A percentile compares a stretch with the other conserved stretches of the same genome.
Evolutionary conservation across 139 green algal species (phyloP).

Genomic region (Coelastrella sp.): DNA sequence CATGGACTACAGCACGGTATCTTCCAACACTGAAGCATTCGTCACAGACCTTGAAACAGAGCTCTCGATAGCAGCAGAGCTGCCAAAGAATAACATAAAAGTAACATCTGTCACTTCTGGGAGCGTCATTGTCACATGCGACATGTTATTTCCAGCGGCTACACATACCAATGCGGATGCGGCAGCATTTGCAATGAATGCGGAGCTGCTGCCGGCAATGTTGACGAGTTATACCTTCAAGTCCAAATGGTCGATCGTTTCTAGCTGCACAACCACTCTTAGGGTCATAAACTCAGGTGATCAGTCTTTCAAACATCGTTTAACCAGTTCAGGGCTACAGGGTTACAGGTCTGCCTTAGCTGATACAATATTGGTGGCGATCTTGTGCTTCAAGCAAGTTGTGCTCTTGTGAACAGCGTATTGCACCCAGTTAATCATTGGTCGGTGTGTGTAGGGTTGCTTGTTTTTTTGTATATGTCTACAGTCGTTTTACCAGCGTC

Average conservation of each 20-base stretch:
- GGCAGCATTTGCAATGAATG: slow-evolving; percentile 1
- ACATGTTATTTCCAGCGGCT: slow-evolving; percentile 9
- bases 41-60: slow-evolving; percentile 7
- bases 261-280: background rate
- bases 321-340: background rate
- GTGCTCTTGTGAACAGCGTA: too few relatives aligned
- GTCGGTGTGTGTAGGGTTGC: too few relatives aligned
- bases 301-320: too few relatives aligned
- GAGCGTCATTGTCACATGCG: slow-evolving; percentile 11
- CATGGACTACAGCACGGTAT: background rate
- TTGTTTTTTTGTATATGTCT: too few relatives aligned
- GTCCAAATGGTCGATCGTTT: background rate
- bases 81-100: background rate
- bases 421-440: too few relatives aligned
- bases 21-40: background rate
- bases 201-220: background rate
- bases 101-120: background rate
- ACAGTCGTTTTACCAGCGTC: too few relatives aligned
- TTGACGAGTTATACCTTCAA: background rate
- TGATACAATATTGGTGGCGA: too few relatives aligned
- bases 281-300: too few relatives aligned
- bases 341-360: too few relatives aligned
- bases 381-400: too few relatives aligned
- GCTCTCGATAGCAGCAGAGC: background rate
- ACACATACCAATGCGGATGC: slow-evolving; percentile 8